phyloP scores from a whole-genome alignment of 2,329 filamentous ascomycete genomes.

The Juglanconis sp. region DNA sequence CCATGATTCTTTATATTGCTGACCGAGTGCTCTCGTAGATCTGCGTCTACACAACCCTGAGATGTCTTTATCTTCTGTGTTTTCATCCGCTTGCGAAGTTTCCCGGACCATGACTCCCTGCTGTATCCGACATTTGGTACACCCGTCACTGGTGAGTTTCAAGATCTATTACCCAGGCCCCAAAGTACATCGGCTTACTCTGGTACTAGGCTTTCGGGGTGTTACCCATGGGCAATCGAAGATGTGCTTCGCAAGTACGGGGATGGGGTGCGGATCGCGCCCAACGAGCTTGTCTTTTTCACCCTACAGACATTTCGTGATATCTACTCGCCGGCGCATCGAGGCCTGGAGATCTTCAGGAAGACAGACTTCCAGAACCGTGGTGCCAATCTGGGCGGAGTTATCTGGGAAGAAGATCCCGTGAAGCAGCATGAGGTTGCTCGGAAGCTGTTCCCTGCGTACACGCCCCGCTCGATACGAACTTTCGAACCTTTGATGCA shows the following conservation, averaged over 20 bases:
- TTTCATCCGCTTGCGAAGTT: constrained; percentile 4
- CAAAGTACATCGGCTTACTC: not conserved
- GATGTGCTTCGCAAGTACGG: not conserved
- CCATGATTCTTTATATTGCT: not conserved
- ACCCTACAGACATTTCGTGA: not conserved
- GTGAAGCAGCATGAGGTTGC: not conserved
- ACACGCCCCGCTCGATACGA: not conserved
- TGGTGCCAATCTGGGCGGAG: not conserved
- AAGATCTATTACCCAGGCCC: not conserved
- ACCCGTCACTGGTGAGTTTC: constrained; percentile 1
- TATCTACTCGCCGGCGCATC: not conserved
- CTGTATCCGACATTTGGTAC: constrained; percentile 3
- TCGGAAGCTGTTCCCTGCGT: not conserved
- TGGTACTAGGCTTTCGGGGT: not conserved
- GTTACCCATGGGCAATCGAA: constrained; percentile 1
- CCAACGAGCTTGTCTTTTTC: constrained; percentile 6
- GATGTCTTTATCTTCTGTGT: not conserved
- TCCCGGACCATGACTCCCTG: not conserved
- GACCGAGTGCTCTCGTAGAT: not conserved
- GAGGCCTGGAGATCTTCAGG: not conserved
- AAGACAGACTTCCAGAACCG: constrained; percentile 1
- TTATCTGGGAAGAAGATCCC: not conserved
- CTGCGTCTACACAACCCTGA: not conserved
- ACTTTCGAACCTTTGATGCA: not conserved
- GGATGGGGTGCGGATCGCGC: constrained; percentile 1